A percentile compares a stretch with the other conserved stretches of the same genome.
Evolutionary conservation across 2,329 filamentous ascomycete genomes (phyloP).

Genomic region (Aspergillus caelatus): DNA sequence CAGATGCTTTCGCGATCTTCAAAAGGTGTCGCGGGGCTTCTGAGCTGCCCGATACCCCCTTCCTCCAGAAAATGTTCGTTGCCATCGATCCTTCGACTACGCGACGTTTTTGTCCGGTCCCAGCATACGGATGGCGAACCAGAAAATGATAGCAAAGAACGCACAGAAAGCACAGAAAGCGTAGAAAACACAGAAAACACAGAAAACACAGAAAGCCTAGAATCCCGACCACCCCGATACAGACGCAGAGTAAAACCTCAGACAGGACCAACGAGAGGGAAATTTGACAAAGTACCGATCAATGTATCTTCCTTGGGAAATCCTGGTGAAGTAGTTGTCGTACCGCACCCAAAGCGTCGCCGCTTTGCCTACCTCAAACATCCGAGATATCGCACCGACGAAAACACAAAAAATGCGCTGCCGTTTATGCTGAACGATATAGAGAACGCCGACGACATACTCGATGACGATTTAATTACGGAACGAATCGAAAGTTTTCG

Average conservation of each 20-base stretch:
- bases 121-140: constrained; percentile 19
- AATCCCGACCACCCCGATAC: constrained; percentile 2
- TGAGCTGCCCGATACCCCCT: constrained; percentile 22
- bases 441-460: constrained; percentile 21
- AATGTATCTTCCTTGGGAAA: constrained; percentile 39
- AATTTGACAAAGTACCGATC: constrained; percentile 25
- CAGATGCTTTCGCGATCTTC: constrained; percentile 32
- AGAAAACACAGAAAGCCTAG: neutral
- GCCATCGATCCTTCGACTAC: constrained; percentile 11
- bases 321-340: constrained; percentile 41
- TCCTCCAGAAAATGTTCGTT: constrained; percentile 11
- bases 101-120: constrained; percentile 23
- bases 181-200: too few species aligned
- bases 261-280: neutral
- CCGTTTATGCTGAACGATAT: constrained; percentile 32
- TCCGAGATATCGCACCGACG: constrained; percentile 6
- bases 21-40: constrained; percentile 23
- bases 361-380: constrained; percentile 2
- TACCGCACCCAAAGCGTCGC: constrained; percentile 29
- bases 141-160: constrained; percentile 2
- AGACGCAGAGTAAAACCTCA: constrained; percentile 9
- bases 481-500: constrained; percentile 34
- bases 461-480: constrained; percentile 20
- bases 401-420: constrained; percentile 15
- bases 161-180: neutral